Base-by-base conservation (phyloP, 768 basidiomycete species). In the Tephrocybe sp. region DNA sequence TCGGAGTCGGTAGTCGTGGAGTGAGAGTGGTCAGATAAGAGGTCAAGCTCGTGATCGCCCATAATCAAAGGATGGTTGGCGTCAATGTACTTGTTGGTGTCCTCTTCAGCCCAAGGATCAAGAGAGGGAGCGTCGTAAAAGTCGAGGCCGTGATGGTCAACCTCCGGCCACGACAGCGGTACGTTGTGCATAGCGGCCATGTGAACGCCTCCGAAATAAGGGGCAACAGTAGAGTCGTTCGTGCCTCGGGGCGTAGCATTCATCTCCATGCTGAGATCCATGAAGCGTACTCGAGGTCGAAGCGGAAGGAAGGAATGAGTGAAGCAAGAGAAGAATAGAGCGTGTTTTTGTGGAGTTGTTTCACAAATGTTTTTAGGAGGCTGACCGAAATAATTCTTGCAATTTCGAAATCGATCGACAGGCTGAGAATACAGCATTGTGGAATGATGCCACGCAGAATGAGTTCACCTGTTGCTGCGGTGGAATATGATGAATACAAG, bases 1-100 rank as follows among this genome's bases (percentile, higher is more conserved):
- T 53, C 54, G 12, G 58, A 52, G 26, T 56, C 58, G 12, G 55
- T 52, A 12, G 45, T 49, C 13, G 53, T 52, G 34, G 50, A 49
- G 41, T 54, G 44, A 16, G 57, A 58, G 30, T 55, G 55, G 42
- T 60, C 55, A 16, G 58, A 60, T 20, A 54, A 26, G 17, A 57
- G 45, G 35, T 60, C 58, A 26, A 54, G 34, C 34, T 60, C 58
- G 48, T 43, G 36, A 17, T 56, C 55, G 12, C 47, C 49, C 14
- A 56, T 23, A n/a, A 54, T 48, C 45, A 57, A 46, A 6, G 47
- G 48, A 43, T 49, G 53, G 39, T 53, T 48, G 36, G 33, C 34
- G 30, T 47, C 51, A 32, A 55, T 13, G 40, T 53, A 52, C 43
- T 59, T 51, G 26, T 48, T 35, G 17, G 42, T 8, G 6, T 54